Conservation (phyloP, 2,329 filamentous ascomycete species). For the Ophiostoma tasmaniense region DNA sequence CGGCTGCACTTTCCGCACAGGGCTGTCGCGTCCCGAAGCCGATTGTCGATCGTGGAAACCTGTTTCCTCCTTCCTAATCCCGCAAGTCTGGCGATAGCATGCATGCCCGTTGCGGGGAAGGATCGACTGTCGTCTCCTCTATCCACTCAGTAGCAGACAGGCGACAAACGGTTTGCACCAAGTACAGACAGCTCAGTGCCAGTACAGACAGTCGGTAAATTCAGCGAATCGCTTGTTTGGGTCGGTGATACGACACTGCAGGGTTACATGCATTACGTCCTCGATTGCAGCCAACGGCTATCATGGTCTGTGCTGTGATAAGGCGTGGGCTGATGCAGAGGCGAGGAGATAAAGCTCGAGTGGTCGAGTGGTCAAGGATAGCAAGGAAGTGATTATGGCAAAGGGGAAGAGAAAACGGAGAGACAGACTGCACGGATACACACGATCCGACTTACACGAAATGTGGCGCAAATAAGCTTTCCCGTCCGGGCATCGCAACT, state of each 20-base stretch:
- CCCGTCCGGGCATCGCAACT: neutral
- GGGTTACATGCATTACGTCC: neutral
- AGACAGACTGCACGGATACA: neutral
- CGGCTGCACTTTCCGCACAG: neutral
- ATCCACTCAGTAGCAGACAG: too few relatives aligned
- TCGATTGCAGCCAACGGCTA: neutral
- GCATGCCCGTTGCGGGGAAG: neutral
- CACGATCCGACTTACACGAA: neutral
- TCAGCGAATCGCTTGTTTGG: neutral
- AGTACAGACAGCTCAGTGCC: too few relatives aligned
- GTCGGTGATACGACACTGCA: neutral
- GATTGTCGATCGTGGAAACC: neutral
- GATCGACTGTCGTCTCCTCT: neutral
- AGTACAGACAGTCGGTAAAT: neutral
- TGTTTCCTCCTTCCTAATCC: neutral
- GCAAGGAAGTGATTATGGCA: too few relatives aligned
- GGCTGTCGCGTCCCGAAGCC: neutral
- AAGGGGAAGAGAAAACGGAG: neutral
- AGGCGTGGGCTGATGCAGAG: neutral
- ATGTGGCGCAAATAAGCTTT: neutral
- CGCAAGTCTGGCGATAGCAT: neutral
- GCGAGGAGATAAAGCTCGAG: neutral
- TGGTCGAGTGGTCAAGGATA: too few relatives aligned
- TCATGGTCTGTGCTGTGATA: neutral
- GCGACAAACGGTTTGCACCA: too few relatives aligned